Evolutionary conservation across 2,329 filamentous ascomycete species (phyloP), one percentile per base, ranked within the genome.

Genomic region (Fusarium cicatricum): DNA sequence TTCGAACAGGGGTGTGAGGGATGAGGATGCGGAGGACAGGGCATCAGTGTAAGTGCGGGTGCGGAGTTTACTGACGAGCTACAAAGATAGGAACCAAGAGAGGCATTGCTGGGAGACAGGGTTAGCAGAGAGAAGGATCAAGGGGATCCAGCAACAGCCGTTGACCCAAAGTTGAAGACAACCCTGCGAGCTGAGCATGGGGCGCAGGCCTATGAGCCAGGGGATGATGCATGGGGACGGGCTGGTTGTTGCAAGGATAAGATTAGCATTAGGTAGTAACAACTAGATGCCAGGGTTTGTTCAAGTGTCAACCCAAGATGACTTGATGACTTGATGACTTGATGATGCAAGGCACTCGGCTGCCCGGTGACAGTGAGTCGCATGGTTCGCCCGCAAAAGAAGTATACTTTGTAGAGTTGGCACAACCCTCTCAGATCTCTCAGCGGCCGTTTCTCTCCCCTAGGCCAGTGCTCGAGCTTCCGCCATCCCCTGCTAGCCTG

Each of bases 101-200:
- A 70, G 66, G 67, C 67, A 70, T 69, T 70, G 67, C 64, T 68
- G 53, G 42, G 37, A 53, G 34, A 21, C 46, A 60, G 32, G 55
- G 45, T 61, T 49, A 42, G 51, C 37, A 36, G 55, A 52, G 43
- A 52, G 50, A 47, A 53, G 29, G 55, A 38, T 60, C 33, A 32
- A 37, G 55, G 60, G 26, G 51, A 55, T 55, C 34, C 41, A 53
- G 43, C 36, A 52, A 43, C 48, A 58, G 48, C 56, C 31, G 60
- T 54, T 53, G 54, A 61, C 51, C 63, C 64, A 61, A 56, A 50
- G 48, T 62, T 55, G 45, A 53, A 52, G 53, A 53, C 57, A 68
- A 64, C 67, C 67, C 70, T 68, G 70, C 59, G 53, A 71, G 70
- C 70, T 71, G 70, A 71, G 65, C 63, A 61, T 62, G 69, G 67